A percentile compares a stretch with the other conserved stretches of the same genome.
Evolutionary conservation across 2,329 filamentous ascomycete species (phyloP).

Genomic region (Dothidotthia symphoricarpi): DNA sequence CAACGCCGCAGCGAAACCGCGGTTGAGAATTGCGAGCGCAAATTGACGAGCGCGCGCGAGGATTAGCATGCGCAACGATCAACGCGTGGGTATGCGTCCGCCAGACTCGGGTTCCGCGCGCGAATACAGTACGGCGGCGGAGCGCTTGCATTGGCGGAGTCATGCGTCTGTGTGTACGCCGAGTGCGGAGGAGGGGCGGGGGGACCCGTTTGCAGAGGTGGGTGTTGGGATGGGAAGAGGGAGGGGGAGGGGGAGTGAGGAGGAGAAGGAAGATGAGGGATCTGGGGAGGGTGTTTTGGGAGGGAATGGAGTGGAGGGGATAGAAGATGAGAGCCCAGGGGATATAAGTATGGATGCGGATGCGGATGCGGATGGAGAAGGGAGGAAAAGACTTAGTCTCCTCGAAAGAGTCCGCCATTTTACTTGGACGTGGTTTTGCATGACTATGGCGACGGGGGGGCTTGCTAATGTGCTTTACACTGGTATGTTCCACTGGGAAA

Average conservation of each 20-base stretch:
- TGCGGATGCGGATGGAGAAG: neutral
- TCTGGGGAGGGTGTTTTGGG: neutral
- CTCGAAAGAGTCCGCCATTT: conserved; percentile 60
- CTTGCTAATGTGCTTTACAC: conserved; percentile 59
- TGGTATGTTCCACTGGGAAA: neutral
- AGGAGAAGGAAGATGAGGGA: neutral
- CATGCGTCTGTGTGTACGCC: conserved; percentile 21
- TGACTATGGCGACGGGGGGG: conserved; percentile 63
- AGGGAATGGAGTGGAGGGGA: neutral
- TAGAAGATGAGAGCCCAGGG: neutral
- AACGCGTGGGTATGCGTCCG: too few relatives aligned
- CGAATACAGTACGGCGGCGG: too few relatives aligned
- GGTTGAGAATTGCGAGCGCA: too few relatives aligned
- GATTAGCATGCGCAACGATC: too few relatives aligned
- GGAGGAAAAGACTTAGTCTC: conserved; percentile 36
- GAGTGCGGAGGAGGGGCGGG: conserved; percentile 7
- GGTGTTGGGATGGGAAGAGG: neutral
- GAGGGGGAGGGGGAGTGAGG: neutral
- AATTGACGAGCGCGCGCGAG: too few relatives aligned
- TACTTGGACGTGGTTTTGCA: conserved; percentile 78
- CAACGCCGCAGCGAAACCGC: too few relatives aligned
- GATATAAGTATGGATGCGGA: neutral
- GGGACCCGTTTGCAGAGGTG: conserved; percentile 23
- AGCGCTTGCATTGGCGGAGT: conserved; percentile 27
- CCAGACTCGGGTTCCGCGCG: too few relatives aligned